Evolutionary conservation across 345 rosid genomes (phyloP).

Genomic region (Eucalyptus sideroxylon): DNA sequence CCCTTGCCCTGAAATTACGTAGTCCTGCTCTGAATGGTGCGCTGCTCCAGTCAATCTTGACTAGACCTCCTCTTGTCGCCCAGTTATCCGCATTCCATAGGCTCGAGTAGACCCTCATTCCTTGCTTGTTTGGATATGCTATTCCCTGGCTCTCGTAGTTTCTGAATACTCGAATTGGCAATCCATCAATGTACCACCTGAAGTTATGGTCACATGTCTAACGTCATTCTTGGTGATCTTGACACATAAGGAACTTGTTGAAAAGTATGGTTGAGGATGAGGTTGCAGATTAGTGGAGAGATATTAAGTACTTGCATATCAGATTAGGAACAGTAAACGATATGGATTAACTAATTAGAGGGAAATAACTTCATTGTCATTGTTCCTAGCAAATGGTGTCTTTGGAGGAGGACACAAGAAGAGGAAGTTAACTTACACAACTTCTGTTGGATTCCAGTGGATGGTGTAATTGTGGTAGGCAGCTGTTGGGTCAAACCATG

Average conservation of each 20-base stretch:
- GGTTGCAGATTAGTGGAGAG: background rate
- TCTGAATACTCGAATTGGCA: constrained; percentile 21
- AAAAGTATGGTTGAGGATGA: background rate
- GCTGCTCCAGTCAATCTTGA: constrained; percentile 43
- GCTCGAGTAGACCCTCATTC: constrained; percentile 53
- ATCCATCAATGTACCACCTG: constrained; percentile 15
- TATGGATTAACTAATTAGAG: background rate
- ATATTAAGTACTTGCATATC: background rate
- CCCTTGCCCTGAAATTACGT: constrained; percentile 35
- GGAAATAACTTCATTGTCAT: background rate
- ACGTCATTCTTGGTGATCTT: background rate
- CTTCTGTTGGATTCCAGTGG: constrained; percentile 8
- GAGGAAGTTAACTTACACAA: constrained; percentile 5
- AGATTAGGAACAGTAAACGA: background rate
- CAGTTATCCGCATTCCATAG: constrained; percentile 72
- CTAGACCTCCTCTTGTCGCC: constrained; percentile 72
- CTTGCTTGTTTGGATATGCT: constrained; percentile 65
- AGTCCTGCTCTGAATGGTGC: constrained; percentile 48
- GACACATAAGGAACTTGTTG: background rate
- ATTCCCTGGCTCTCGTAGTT: constrained; percentile 20
- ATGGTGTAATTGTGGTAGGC: constrained; percentile 80
- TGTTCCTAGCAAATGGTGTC: background rate
- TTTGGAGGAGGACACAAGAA: background rate
- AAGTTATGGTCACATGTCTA: background rate
- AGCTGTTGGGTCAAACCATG: constrained; percentile 28